These are phyloP conservation scores for Penicillium sclerotigenum DNA, from an alignment of 2,329 filamentous ascomycete genomes.

Conservation along the genomic window DNA sequence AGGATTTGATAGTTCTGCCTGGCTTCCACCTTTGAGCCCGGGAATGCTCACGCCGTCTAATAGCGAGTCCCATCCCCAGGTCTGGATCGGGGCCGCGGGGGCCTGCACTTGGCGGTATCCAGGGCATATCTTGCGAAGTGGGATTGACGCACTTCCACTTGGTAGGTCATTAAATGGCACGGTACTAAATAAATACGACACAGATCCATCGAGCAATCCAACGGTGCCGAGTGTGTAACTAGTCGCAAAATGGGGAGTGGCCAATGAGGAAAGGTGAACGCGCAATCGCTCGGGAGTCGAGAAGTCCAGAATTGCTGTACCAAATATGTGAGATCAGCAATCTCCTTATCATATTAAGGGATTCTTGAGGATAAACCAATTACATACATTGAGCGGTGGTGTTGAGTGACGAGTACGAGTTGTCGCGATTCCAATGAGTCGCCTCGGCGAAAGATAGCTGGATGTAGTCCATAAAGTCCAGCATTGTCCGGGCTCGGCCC, in stretches of 20 bases:
- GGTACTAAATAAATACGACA: slow-evolving; percentile 94
- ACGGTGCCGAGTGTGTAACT: slow-evolving; percentile 88
- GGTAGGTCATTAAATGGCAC: slow-evolving; percentile 65
- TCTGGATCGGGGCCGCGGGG: slow-evolving; percentile 34
- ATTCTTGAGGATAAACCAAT: not conserved
- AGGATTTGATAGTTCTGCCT: slow-evolving; percentile 51
- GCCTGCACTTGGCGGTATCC: slow-evolving; percentile 74
- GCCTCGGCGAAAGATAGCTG: slow-evolving; percentile 84
- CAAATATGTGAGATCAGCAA: not conserved
- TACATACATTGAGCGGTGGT: slow-evolving; percentile 70
- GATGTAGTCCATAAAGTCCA: slow-evolving; percentile 97
- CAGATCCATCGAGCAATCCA: slow-evolving; percentile 90
- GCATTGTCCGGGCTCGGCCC: slow-evolving; percentile 56
- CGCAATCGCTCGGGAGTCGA: slow-evolving; percentile 78
- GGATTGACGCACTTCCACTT: slow-evolving; percentile 70
- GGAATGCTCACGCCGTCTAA: slow-evolving; percentile 24
- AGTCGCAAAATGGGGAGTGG: slow-evolving; percentile 88
- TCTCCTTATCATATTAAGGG: not conserved
- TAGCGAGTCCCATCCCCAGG: slow-evolving; percentile 34
- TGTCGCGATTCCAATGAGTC: slow-evolving; percentile 86
- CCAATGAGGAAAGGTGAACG: slow-evolving; percentile 84
- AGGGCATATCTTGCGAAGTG: slow-evolving; percentile 71
- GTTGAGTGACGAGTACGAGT: slow-evolving; percentile 84
- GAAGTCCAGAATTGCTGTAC: slow-evolving; percentile 78
- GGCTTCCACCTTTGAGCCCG: slow-evolving; percentile 11